phyloP scores from a whole-genome alignment of 306 rosid genomes.

The Ormosia semicastrata region DNA sequence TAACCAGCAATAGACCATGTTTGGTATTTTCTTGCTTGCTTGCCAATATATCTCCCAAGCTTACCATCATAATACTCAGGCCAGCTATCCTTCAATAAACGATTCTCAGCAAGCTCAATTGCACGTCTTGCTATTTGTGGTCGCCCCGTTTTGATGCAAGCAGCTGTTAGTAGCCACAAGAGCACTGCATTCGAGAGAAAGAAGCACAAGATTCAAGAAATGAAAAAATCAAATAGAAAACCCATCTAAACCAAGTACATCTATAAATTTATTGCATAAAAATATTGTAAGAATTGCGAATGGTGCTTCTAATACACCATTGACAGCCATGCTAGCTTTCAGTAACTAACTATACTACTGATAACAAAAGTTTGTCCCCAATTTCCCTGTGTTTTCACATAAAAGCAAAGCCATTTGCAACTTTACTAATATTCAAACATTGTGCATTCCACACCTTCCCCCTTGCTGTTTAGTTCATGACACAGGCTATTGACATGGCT shows the following conservation, averaged over 20 bases:
- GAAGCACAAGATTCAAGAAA: neutral
- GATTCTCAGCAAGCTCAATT: slow-evolving; percentile 83
- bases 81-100: slow-evolving; percentile 82
- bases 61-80: slow-evolving; percentile 91
- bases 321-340: neutral
- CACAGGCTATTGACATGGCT: neutral
- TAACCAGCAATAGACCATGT: slow-evolving; percentile 93
- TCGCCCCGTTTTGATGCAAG: slow-evolving; percentile 84
- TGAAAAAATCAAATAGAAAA: neutral
- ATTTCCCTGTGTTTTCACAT: neutral
- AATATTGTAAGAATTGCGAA: neutral
- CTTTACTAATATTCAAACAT: neutral
- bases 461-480: neutral
- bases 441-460: neutral
- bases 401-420: neutral
- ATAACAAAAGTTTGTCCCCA: neutral
- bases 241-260: neutral
- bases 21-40: slow-evolving; percentile 89
- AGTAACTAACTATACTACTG: neutral
- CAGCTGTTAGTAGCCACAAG: slow-evolving; percentile 84
- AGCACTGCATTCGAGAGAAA: slow-evolving; percentile 55
- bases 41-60: slow-evolving; percentile 78
- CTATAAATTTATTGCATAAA: neutral
- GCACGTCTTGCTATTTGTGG: slow-evolving; percentile 88
- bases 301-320: neutral